A percentile compares a stretch with the other conserved stretches of the same genome.
Conservation (phyloP, 495 filamentous ascomycete species). For the Clavariopsis aquatica region DNA sequence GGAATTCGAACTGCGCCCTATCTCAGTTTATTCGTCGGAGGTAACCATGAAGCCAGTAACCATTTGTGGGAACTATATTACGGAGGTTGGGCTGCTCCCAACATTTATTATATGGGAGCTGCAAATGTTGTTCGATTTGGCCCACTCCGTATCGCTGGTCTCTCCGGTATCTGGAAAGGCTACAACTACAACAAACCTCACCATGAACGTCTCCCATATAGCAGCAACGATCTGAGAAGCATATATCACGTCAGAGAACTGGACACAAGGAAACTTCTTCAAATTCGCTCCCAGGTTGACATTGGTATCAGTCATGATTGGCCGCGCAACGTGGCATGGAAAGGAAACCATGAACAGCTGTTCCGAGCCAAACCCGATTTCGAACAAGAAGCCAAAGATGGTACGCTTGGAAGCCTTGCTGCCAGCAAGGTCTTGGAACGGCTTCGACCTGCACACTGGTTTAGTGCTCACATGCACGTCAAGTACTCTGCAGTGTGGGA, state of each 20-base stretch:
- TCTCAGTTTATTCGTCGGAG: conserved; percentile 86
- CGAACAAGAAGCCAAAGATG: conserved; percentile 67
- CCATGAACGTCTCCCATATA: conserved; percentile 84
- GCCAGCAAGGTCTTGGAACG: conserved; percentile 77
- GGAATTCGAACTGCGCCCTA: conserved; percentile 76
- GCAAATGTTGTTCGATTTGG: conserved; percentile 83
- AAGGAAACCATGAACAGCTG: conserved; percentile 63
- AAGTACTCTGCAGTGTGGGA: conserved; percentile 74
- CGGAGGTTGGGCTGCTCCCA: conserved; percentile 94
- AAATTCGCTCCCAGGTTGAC: conserved; percentile 79
- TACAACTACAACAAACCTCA: conserved; percentile 81
- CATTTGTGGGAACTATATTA: conserved; percentile 90
- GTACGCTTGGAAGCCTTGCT: conserved; percentile 73
- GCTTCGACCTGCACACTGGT: conserved; percentile 83
- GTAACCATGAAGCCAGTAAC: conserved; percentile 91
- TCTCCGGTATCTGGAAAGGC: conserved; percentile 92
- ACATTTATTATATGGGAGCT: conserved; percentile 94
- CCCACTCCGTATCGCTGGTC: conserved; percentile 79
- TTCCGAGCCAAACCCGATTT: conserved; percentile 74
- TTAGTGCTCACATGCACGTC: conserved; percentile 88
- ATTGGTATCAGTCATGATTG: conserved; percentile 93
- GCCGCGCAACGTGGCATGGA: conserved; percentile 76
- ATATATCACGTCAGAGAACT: conserved; percentile 88
- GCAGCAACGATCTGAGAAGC: conserved; percentile 64
- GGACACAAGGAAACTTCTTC: conserved; percentile 88